Evolutionary conservation across 2,329 filamentous ascomycete genomes (phyloP).

Genomic region (Boeremia exigua): DNA sequence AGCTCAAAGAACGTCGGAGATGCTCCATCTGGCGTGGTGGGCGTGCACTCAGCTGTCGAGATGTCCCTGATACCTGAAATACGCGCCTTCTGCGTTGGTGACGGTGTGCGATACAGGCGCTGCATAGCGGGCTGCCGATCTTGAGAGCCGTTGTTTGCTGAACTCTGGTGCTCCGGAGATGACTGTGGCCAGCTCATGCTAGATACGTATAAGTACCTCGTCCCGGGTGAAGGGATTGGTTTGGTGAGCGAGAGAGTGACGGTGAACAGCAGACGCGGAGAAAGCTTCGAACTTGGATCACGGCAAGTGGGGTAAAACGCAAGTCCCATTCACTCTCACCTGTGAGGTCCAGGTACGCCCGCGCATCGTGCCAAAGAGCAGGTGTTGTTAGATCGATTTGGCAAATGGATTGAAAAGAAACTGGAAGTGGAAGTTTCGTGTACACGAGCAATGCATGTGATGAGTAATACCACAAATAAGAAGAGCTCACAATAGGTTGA

Average conservation of each 20-base stretch:
- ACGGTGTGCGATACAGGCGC: conserved; percentile 11
- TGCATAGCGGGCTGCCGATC: conserved; percentile 1
- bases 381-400: no score
- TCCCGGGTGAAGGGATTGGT: not conserved
- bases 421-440: no score
- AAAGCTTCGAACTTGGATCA: not conserved
- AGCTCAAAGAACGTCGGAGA: no score
- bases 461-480: no score
- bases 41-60: no score
- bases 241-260: not conserved
- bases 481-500: no score
- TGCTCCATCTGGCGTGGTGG: no score
- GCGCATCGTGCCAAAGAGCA: not conserved
- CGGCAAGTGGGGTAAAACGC: not conserved
- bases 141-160: no score
- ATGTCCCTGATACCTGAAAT: not conserved
- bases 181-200: not conserved
- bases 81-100: not conserved
- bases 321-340: conserved; percentile 18
- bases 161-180: no score
- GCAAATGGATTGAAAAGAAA: no score
- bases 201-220: not conserved
- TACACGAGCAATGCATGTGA: no score
- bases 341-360: not conserved
- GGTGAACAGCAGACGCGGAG: not conserved